A percentile compares a stretch with the other conserved stretches of the same genome.
These are phyloP conservation scores for Colletotrichum aenigma DNA, from an alignment of 2,329 filamentous ascomycete species.

Conservation along the genomic window DNA sequence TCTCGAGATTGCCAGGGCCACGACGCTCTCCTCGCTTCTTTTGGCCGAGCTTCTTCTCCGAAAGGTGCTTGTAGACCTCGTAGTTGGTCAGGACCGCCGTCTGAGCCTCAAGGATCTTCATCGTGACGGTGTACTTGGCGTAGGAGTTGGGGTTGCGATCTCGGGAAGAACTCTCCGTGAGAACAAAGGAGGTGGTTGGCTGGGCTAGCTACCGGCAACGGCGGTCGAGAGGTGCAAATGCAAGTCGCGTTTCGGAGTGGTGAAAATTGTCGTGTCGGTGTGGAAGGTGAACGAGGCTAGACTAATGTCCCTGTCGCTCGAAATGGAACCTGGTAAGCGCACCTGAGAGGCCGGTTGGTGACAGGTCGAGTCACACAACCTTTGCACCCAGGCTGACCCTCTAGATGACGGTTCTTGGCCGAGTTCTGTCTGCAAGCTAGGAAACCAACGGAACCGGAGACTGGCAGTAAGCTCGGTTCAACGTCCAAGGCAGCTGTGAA, in stretches of 20 bases:
- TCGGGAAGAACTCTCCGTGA: background rate
- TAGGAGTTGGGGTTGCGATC: background rate
- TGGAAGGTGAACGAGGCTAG: conserved; percentile 9
- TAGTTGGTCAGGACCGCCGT: conserved; percentile 74
- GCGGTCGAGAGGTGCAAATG: background rate
- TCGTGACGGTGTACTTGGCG: conserved; percentile 30
- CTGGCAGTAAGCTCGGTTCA: background rate
- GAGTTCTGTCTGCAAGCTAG: background rate
- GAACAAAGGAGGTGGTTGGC: background rate
- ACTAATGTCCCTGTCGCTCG: background rate
- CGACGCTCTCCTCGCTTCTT: conserved; percentile 41
- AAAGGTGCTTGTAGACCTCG: conserved; percentile 72
- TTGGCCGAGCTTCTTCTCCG: conserved; percentile 54
- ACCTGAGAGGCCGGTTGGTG: background rate
- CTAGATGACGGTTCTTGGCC: background rate
- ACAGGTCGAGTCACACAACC: conserved; percentile 8
- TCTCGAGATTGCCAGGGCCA: conserved; percentile 63
- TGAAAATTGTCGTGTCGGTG: conserved; percentile 13
- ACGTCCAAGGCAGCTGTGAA: background rate
- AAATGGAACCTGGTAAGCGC: background rate
- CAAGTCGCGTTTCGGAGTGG: background rate
- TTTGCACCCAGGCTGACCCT: background rate
- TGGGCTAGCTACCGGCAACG: background rate
- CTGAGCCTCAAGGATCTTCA: conserved; percentile 77
- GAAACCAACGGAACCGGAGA: background rate